Percentiles rank a stretch among this genome's conserved stretches.
Conservation (phyloP, 2,329 filamentous ascomycete genomes). For the Dothideomycetidae sp. region DNA sequence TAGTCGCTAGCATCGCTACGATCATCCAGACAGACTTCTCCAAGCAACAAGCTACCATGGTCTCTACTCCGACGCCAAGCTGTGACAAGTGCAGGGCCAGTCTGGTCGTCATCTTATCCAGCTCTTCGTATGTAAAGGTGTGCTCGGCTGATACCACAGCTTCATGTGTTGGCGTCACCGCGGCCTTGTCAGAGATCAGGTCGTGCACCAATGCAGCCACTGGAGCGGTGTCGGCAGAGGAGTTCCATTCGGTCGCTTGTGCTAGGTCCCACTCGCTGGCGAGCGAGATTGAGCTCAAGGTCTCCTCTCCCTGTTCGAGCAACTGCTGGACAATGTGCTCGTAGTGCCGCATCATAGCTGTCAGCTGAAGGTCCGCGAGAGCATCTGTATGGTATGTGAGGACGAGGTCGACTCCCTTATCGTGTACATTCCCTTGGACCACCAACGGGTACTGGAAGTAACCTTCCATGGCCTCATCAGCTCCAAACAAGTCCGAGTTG, state of each 20-base stretch:
- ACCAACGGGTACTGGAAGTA: slow-evolving; percentile 25
- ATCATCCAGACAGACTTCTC: slow-evolving; percentile 18
- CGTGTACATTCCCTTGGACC: slow-evolving; percentile 20
- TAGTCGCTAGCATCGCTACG: slow-evolving; percentile 16
- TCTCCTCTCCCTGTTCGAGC: not conserved
- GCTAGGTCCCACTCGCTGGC: not conserved
- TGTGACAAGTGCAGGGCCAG: slow-evolving; percentile 2
- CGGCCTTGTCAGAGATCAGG: slow-evolving; percentile 1
- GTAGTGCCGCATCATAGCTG: slow-evolving; percentile 20
- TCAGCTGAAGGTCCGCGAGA: slow-evolving; percentile 19
- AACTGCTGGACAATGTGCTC: slow-evolving; percentile 18
- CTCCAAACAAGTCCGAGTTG: not conserved
- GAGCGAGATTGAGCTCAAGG: not conserved
- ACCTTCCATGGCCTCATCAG: not conserved
- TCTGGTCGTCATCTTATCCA: slow-evolving; percentile 4
- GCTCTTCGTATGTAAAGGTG: slow-evolving; percentile 9
- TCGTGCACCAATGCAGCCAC: slow-evolving; percentile 10
- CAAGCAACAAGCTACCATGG: slow-evolving; percentile 13
- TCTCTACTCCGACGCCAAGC: slow-evolving; percentile 5
- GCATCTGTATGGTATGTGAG: slow-evolving; percentile 21
- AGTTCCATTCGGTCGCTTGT: not conserved
- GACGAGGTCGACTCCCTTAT: slow-evolving; percentile 17
- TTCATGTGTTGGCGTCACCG: not conserved
- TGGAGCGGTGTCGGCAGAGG: not conserved
- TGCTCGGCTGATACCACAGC: slow-evolving; percentile 6